Conservation (phyloP, 177 flowering plant genomes). For the Tripterygium wilfordii region DNA sequence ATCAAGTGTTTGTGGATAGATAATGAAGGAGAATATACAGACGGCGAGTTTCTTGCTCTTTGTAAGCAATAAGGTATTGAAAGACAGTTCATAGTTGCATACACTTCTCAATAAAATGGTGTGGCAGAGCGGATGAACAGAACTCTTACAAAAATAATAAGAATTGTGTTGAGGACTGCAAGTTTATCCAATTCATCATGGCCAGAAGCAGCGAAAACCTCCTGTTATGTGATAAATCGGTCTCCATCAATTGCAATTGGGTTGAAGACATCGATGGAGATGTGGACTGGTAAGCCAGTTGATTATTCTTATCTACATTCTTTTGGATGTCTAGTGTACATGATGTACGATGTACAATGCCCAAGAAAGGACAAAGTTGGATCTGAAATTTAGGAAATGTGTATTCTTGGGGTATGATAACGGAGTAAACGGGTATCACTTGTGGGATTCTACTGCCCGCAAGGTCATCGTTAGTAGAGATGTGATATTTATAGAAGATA, state of each 20-base stretch:
- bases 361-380: slow-evolving; percentile 9
- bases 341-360: slow-evolving; percentile 14
- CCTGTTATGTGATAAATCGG: slow-evolving; percentile 10
- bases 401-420: slow-evolving; percentile 9
- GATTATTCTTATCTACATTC: slow-evolving; percentile 1
- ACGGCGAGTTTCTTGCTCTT: neutral
- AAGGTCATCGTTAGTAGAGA: slow-evolving; percentile 8
- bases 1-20: slow-evolving; percentile 7
- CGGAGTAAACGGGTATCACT: slow-evolving; percentile 7
- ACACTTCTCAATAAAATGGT: slow-evolving; percentile 7
- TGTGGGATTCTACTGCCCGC: slow-evolving; percentile 8
- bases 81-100: neutral
- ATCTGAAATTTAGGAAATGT: slow-evolving; percentile 4
- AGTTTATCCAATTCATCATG: slow-evolving; percentile 4
- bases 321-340: slow-evolving; percentile 9
- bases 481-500: slow-evolving; percentile 3
- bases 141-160: slow-evolving; percentile 3
- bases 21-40: slow-evolving; percentile 7
- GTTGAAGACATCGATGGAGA: slow-evolving; percentile 11
- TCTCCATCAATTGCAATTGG: slow-evolving; percentile 7
- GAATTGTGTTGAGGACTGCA: slow-evolving; percentile 4
- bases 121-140: slow-evolving; percentile 7
- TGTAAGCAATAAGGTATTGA: neutral
- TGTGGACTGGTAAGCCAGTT: slow-evolving; percentile 6
- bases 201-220: slow-evolving; percentile 6